Conservation (phyloP, 768 basidiomycete species). For the Boletus sp. region DNA sequence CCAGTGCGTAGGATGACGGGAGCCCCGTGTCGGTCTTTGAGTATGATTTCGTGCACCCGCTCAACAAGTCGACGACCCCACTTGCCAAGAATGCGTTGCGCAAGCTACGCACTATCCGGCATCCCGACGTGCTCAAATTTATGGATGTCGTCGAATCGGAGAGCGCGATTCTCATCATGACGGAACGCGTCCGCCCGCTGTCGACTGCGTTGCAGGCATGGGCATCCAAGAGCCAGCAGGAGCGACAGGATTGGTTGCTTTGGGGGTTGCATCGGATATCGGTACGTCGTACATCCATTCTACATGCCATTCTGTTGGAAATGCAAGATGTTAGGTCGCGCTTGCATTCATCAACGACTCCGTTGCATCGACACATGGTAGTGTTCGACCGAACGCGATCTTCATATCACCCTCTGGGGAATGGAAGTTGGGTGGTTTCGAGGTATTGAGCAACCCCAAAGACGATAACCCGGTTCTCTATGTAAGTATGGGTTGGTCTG, state of each 20-base stretch:
- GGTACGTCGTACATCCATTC: slow-evolving; percentile 40
- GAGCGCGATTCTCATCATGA: slow-evolving; percentile 84
- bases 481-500: slow-evolving; percentile 45
- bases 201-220: slow-evolving; percentile 59
- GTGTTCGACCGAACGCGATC: slow-evolving; percentile 67
- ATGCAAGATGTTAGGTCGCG: slow-evolving; percentile 58
- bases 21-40: slow-evolving; percentile 87
- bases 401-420: slow-evolving; percentile 94
- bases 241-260: slow-evolving; percentile 82
- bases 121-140: slow-evolving; percentile 95
- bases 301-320: background rate
- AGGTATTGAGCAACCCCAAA: slow-evolving; percentile 79
- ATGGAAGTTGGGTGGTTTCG: slow-evolving; percentile 96
- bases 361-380: slow-evolving; percentile 80
- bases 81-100: slow-evolving; percentile 88
- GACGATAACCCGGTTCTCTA: slow-evolving; percentile 79
- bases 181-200: slow-evolving; percentile 86
- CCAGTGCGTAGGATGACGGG: slow-evolving; percentile 73
- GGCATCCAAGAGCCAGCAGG: slow-evolving; percentile 58
- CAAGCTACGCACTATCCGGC: slow-evolving; percentile 86
- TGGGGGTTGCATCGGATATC: slow-evolving; percentile 94
- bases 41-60: slow-evolving; percentile 71
- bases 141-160: slow-evolving; percentile 94
- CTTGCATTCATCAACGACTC: slow-evolving; percentile 88
- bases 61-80: slow-evolving; percentile 58